These are phyloP conservation scores for Saccharomycodes ludwigii DNA, from an alignment of 805 yeast genomes.

Conservation along the genomic window DNA sequence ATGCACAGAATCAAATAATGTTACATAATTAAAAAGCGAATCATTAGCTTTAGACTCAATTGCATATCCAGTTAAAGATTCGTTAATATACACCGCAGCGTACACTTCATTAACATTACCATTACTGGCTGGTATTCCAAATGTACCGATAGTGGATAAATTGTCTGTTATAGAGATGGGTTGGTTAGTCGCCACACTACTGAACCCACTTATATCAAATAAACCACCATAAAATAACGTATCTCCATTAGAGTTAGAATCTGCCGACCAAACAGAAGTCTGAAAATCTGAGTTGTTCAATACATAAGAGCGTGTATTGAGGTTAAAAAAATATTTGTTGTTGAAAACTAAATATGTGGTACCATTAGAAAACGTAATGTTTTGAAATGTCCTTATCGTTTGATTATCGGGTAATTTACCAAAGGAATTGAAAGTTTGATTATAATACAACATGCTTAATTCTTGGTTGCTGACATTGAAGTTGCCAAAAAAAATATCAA, in stretches of 20 bases:
- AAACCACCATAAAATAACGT: slow-evolving; percentile 26
- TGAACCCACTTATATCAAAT: slow-evolving; percentile 25
- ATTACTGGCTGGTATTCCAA: slow-evolving; percentile 10
- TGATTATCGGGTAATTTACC: slow-evolving; percentile 6
- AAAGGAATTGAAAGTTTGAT: slow-evolving; percentile 13
- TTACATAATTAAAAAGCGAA: too few relatives aligned
- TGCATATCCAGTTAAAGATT: slow-evolving; percentile 40
- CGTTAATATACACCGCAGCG: slow-evolving; percentile 33
- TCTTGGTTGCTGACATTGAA: slow-evolving; percentile 8
- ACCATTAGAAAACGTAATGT: slow-evolving; percentile 12
- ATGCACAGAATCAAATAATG: too few relatives aligned
- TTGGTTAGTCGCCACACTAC: slow-evolving; percentile 9
- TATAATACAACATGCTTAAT: slow-evolving; percentile 10
- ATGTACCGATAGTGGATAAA: too few relatives aligned
- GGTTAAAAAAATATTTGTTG: slow-evolving; percentile 20
- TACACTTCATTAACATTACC: slow-evolving; percentile 10
- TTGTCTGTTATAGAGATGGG: slow-evolving; percentile 6
- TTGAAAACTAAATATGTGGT: slow-evolving; percentile 15
- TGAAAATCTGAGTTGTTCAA: slow-evolving; percentile 16
- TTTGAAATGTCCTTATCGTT: slow-evolving; percentile 7
- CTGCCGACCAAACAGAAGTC: slow-evolving; percentile 15
- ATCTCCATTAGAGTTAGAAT: slow-evolving; percentile 20
- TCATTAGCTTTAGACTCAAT: slow-evolving; percentile 36
- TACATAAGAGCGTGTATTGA: slow-evolving; percentile 10
- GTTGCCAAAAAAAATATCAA: slow-evolving; percentile 12